A percentile compares a stretch with the other conserved stretches of the same genome.
phyloP scores from a whole-genome alignment of 441 rosid genomes.

The Populus hybrid region DNA sequence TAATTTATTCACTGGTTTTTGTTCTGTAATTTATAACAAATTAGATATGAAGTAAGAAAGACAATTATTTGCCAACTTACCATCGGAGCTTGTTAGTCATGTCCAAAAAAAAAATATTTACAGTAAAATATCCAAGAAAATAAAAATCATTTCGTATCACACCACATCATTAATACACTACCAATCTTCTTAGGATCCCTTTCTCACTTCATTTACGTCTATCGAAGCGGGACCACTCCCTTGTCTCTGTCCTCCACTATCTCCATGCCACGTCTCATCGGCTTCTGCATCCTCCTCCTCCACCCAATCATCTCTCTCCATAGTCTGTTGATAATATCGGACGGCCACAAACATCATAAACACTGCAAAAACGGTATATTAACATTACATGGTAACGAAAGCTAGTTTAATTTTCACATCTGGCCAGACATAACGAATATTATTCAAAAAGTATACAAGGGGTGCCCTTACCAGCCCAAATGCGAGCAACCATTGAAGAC shows the following conservation, averaged over 20 bases:
- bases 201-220: constrained; percentile 34
- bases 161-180: neutral
- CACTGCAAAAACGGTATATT: constrained; percentile 32
- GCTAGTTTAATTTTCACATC: neutral
- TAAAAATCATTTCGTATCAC: neutral
- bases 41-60: too few relatives aligned
- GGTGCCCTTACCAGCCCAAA: constrained; percentile 65
- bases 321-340: constrained; percentile 60
- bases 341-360: constrained; percentile 86
- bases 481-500: constrained; percentile 64
- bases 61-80: too few relatives aligned
- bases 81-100: too few relatives aligned
- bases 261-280: constrained; percentile 17
- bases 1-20: too few relatives aligned
- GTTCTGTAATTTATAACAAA: too few relatives aligned
- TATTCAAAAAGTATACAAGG: neutral
- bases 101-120: too few relatives aligned
- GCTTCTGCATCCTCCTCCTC: constrained; percentile 8
- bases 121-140: too few relatives aligned
- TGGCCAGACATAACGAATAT: neutral
- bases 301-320: constrained; percentile 36
- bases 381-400: neutral
- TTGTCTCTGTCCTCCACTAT: constrained; percentile 5
- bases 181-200: constrained; percentile 22
- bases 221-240: constrained; percentile 19